Base-by-base conservation (phyloP, 2,329 filamentous ascomycete species). In the Penicillium sp. region DNA sequence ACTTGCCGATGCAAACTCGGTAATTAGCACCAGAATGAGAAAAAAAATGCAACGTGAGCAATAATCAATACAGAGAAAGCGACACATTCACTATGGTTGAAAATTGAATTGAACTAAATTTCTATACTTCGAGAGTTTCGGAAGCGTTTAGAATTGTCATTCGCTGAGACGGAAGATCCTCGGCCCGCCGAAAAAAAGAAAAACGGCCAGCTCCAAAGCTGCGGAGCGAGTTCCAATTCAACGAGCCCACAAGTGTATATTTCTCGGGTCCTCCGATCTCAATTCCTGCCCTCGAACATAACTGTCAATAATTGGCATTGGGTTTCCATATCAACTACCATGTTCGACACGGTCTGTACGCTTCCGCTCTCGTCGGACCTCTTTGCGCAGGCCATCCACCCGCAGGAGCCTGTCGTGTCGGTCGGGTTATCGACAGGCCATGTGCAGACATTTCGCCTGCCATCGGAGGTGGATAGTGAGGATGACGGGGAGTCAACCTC, bases 291-390 rank as follows among this genome's bases (percentile, higher is more conserved):
- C 18, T 22, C 18, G 18, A 5, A 5, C 9, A 22, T 22, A 30
- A n/a, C n/a, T n/a, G n/a, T 27, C n/a, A 17, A 15, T 18, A 4
- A 7, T 12, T 34, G 30, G 10, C 23, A 29, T 31, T 30, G n/a
- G n/a, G n/a, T n/a, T 30, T 25, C 17, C 20, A 6, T 38, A 10
- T 36, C 18, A 5, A 12, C 18, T 37, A 52, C 47, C 56, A 93
- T 93, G 86, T 86, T 93, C 59, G 88, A 95, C 65, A 94, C 87
- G 49, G 76, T 94, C 49, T 95, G 90, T 73, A 87, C 85, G 16
- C 78, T 96, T 30, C 88, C 89, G 47, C 79, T 96, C 31, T 77
- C 78, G 41, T 77, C 85, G 40, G 92, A 96, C 58, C 74, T 98
- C 55, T 96, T 98, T 68, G 69, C 86, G 1, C 88, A 94, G 64